phyloP scores from a whole-genome alignment of 1,284 basidiomycete genomes.

The Puccinia horiana region DNA sequence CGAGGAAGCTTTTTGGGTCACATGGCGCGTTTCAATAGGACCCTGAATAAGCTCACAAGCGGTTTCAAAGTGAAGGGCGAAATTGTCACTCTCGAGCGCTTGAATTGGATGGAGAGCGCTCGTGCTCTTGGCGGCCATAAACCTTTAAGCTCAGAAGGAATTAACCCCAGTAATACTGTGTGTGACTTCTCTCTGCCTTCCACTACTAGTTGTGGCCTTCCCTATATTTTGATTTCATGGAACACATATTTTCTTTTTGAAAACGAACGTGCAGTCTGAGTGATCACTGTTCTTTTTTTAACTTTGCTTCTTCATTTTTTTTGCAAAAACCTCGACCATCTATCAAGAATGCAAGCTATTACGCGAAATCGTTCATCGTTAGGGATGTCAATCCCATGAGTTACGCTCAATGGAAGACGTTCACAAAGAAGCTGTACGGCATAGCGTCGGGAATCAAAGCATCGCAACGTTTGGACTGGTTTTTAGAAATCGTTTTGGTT shows the following conservation, averaged over 20 bases:
- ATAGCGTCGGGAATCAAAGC: background rate
- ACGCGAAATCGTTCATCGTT: constrained; percentile 33
- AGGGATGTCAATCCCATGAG: background rate
- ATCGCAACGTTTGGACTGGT: constrained; percentile 9
- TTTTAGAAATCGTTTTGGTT: constrained; percentile 25
- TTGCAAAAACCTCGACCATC: background rate
- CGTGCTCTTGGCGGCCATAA: background rate
- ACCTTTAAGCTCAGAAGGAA: constrained; percentile 15
- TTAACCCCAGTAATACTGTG: constrained; percentile 21
- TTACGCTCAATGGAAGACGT: constrained; percentile 5
- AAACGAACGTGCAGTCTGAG: background rate
- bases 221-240: background rate
- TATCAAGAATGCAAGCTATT: constrained; percentile 23
- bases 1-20: constrained; percentile 24
- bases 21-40: constrained; percentile 20
- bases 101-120: constrained; percentile 29
- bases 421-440: constrained; percentile 4
- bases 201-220: background rate
- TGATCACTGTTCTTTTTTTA: background rate
- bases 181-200: background rate
- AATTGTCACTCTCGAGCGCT: background rate
- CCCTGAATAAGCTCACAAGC: background rate
- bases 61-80: constrained; percentile 11
- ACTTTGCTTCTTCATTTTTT: background rate
- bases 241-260: background rate